Conservation (phyloP, 2,329 filamentous ascomycete genomes). For the Alternaria atra region DNA sequence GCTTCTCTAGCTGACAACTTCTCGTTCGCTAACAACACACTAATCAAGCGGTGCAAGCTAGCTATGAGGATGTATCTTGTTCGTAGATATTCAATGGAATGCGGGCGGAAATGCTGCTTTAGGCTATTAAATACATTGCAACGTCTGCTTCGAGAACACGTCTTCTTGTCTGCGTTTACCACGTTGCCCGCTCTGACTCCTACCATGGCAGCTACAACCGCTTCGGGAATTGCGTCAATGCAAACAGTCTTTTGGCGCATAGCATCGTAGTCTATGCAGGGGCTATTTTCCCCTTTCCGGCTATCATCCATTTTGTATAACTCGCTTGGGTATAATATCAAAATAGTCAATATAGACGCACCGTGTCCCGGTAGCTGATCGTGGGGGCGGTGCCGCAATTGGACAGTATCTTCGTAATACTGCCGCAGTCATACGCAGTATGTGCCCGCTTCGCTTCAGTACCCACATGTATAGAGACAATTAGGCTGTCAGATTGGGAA, state of each 20-base stretch:
- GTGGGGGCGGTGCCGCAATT: not conserved
- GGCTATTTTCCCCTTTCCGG: not conserved
- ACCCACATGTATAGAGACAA: not conserved
- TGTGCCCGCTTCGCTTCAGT: not conserved
- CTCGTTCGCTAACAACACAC: not conserved
- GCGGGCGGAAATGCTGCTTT: not conserved
- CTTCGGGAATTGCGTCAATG: not conserved
- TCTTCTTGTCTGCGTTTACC: not conserved
- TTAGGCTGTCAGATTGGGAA: not conserved
- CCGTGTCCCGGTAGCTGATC: not conserved
- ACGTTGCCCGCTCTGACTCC: not conserved
- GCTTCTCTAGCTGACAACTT: not conserved
- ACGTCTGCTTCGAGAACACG: not conserved
- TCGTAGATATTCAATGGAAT: not conserved
- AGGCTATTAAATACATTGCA: not conserved
- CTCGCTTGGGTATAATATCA: not conserved
- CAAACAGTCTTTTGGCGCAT: not conserved
- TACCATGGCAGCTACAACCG: not conserved
- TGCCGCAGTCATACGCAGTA: not conserved
- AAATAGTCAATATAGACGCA: not conserved
- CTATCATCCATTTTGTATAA: not conserved
- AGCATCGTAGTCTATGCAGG: not conserved
- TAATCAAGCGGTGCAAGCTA: not conserved
- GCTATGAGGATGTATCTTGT: not conserved
- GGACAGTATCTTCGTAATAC: not conserved